These are phyloP conservation scores for Salvia miltiorrhiza DNA, from an alignment of 257 asterid genomes.

Conservation along the genomic window DNA sequence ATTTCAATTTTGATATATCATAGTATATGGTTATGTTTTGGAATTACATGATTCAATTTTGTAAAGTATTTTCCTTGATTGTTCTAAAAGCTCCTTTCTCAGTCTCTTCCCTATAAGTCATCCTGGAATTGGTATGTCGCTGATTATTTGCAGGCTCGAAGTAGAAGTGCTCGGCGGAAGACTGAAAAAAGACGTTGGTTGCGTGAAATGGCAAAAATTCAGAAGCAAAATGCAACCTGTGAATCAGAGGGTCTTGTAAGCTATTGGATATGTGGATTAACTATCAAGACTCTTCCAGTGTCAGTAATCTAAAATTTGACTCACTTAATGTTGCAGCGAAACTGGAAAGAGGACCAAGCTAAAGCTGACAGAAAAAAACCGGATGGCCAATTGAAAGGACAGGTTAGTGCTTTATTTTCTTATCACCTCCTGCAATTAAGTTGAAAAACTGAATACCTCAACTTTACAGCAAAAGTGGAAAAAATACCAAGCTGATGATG, in stretches of 20 bases:
- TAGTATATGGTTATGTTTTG: background rate
- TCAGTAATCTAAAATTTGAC: conserved; percentile 13
- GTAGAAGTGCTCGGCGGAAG: conserved; percentile 85
- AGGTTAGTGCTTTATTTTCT: conserved; percentile 33
- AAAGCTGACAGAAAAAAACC: conserved; percentile 40
- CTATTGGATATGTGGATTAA: conserved; percentile 14
- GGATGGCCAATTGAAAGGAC: conserved; percentile 35
- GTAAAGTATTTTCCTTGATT: background rate
- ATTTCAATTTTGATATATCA: conserved; percentile 6
- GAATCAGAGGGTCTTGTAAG: conserved; percentile 76
- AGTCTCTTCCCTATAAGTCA: background rate
- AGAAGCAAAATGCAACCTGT: conserved; percentile 45
- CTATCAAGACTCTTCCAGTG: conserved; percentile 2
- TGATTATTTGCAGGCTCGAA: conserved; percentile 48
- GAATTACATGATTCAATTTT: background rate
- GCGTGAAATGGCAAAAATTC: conserved; percentile 77
- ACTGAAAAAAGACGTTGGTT: conserved; percentile 58
- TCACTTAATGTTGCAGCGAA: conserved; percentile 42
- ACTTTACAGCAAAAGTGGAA: conserved; percentile 40
- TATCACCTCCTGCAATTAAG: background rate
- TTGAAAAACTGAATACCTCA: conserved; percentile 20
- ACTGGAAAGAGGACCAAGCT: conserved; percentile 65
- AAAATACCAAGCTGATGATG: conserved; percentile 31
- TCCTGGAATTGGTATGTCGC: conserved; percentile 15
- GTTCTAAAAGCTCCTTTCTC: conserved; percentile 1